Percentiles rank a stretch among this genome's conserved stretches.
Evolutionary conservation across 805 yeast species (phyloP).

Genomic region (Lachancea nothofagi): DNA sequence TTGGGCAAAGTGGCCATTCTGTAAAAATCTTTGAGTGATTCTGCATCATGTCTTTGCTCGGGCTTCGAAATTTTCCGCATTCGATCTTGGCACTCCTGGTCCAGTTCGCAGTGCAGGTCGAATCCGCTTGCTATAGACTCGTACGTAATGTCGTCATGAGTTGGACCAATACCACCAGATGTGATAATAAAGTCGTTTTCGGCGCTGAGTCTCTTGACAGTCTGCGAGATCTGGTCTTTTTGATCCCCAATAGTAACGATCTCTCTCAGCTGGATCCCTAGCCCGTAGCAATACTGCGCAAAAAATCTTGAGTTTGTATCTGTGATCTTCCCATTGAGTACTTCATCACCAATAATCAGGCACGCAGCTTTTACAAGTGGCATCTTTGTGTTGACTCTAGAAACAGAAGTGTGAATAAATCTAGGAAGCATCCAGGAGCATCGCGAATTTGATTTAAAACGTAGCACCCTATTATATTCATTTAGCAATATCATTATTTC

Average conservation of each 20-base stretch:
- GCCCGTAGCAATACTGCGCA: conserved; percentile 61
- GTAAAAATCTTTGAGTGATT: conserved; percentile 55
- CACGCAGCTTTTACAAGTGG: conserved; percentile 31
- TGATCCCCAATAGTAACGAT: conserved; percentile 78
- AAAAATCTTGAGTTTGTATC: conserved; percentile 75
- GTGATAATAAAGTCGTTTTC: conserved; percentile 65
- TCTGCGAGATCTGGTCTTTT: conserved; percentile 52
- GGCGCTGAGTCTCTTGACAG: conserved; percentile 40
- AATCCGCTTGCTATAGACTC: conserved; percentile 65
- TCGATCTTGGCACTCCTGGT: conserved; percentile 51
- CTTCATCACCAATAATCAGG: conserved; percentile 74
- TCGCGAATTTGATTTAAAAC: background rate
- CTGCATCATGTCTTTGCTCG: conserved; percentile 31
- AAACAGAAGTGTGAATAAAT: background rate
- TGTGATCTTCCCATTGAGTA: conserved; percentile 74
- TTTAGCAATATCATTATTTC: no score
- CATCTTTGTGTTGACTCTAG: conserved; percentile 13
- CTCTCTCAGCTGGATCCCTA: conserved; percentile 61
- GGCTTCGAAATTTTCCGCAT: conserved; percentile 49
- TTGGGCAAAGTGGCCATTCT: conserved; percentile 77
- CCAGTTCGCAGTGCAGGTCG: conserved; percentile 43
- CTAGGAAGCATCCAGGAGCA: conserved; percentile 1
- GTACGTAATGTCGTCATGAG: conserved; percentile 88
- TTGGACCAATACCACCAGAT: conserved; percentile 68
- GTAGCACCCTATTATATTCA: no score